Base-by-base conservation (phyloP, 2,329 filamentous ascomycete genomes). In the Neonectria magnoliae region DNA sequence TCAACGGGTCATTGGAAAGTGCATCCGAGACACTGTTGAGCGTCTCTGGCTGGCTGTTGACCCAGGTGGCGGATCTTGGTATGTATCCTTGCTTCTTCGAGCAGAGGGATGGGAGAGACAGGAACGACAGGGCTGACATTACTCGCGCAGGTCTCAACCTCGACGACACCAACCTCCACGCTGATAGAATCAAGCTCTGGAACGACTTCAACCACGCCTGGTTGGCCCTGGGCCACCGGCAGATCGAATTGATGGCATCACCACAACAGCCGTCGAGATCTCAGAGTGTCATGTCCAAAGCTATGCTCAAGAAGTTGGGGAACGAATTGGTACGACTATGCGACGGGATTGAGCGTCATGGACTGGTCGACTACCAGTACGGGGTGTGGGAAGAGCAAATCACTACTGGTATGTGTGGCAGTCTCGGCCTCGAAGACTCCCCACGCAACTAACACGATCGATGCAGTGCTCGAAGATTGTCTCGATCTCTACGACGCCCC, bases 311-410 rank as follows among this genome's bases (percentile, higher is more conserved):
- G 73, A 90, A 89, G 70, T 90, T 98, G 87, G 93, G 93, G 13
- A 90, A 91, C 59, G 91, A 97, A 73, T 80, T 99, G 31, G 87
- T 97, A 60, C 87, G 90, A 55, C 84, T 97, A 55, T 97, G 94
- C 76, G 94, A 98, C 76, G 88, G 88, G 55, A 87, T 98, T 67
- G 95, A 98, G 79, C 90, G 91, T 70, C 91, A 97, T 76, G 96
- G 96, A n/a, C 82, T 99, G 52, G 93, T 99, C 11, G 96, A 99
- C 81, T 99, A 98, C 77, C 92, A 98, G 75, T 97, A 97, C 82
- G 96, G 96, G 9, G 93, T 98, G 27, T 97, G 93, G 88, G 96
- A 98, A 80, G 94, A 98, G 76, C 90, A 93, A 75, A 98, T 98
- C 72, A 88, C 96, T 71, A 87, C 88, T 63, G 86, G 94, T 97